Percentiles rank a stretch among this genome's conserved stretches.
Evolutionary conservation across 2,329 filamentous ascomycete species (phyloP).

Genomic region (Hypoxylon sp.): DNA sequence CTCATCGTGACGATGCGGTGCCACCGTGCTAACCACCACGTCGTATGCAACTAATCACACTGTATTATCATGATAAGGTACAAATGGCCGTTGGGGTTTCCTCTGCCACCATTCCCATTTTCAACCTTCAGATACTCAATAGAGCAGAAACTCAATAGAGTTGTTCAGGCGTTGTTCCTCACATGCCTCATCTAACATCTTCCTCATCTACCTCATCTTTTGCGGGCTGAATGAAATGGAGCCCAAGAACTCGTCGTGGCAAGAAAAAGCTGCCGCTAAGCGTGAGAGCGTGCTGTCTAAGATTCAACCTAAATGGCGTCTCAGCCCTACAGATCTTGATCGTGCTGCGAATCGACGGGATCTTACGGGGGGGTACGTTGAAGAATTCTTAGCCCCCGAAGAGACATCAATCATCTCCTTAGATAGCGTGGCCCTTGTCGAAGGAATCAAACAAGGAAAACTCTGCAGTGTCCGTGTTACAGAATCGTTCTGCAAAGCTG

Average conservation of each 20-base stretch:
- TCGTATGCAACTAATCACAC: no score
- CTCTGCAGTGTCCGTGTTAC: conserved; percentile 31
- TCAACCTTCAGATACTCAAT: no score
- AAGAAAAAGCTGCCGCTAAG: neutral
- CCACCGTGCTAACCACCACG: no score
- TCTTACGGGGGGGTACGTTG: conserved; percentile 18
- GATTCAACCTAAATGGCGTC: neutral
- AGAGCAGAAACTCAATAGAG: no score
- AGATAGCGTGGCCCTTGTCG: conserved; percentile 13
- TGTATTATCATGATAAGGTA: no score
- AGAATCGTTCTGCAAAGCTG: conserved; percentile 60
- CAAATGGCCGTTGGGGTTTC: no score
- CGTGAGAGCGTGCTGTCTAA: neutral
- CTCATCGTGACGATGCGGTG: no score
- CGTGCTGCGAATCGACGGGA: conserved; percentile 1
- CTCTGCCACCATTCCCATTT: no score
- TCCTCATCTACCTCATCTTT: no score
- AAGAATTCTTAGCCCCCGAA: conserved; percentile 4
- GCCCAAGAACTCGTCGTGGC: neutral
- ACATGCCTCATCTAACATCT: no score
- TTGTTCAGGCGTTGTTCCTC: no score
- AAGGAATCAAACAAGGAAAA: conserved; percentile 9
- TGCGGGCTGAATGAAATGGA: no score
- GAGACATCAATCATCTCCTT: conserved; percentile 18
- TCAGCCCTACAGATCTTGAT: neutral